Evolutionary conservation across 177 flowering plant species (phyloP).

Genomic region (Tripterygium wilfordii): DNA sequence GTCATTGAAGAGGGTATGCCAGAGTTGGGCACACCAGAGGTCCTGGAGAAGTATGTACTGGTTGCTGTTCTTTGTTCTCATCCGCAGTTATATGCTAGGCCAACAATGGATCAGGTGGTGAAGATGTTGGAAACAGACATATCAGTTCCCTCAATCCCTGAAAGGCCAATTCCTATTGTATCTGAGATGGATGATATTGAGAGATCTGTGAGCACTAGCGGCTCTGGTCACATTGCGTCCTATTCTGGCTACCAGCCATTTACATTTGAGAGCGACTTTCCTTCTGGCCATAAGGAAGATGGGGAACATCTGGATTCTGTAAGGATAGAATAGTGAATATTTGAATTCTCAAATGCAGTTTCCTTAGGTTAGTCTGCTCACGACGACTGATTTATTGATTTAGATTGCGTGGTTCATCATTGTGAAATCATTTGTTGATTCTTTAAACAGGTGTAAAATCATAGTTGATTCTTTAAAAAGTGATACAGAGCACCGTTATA

Average conservation of each 20-base stretch:
- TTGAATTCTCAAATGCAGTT: not conserved
- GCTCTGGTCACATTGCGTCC: constrained; percentile 49
- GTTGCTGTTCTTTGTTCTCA: constrained; percentile 77
- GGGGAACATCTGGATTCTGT: constrained; percentile 6
- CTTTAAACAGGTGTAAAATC: constrained; percentile 6
- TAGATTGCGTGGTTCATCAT: constrained; percentile 3
- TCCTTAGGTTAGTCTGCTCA: constrained; percentile 5
- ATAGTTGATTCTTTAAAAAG: constrained; percentile 5
- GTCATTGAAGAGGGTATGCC: constrained; percentile 75
- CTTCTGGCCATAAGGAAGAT: constrained; percentile 11
- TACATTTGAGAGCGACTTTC: constrained; percentile 22
- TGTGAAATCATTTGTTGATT: not conserved
- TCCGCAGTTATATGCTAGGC: constrained; percentile 81
- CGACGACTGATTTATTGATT: constrained; percentile 10
- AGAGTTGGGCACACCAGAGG: constrained; percentile 47
- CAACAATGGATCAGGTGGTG: constrained; percentile 90
- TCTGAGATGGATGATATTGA: constrained; percentile 58
- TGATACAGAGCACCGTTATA: not conserved
- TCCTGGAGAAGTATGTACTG: constrained; percentile 68
- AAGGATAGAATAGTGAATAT: not conserved
- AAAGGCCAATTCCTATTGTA: constrained; percentile 62
- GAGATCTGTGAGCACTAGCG: constrained; percentile 54
- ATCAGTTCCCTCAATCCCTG: constrained; percentile 68
- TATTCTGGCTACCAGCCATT: constrained; percentile 54
- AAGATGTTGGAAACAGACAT: constrained; percentile 73